Conservation (phyloP, 495 filamentous ascomycete species). For the Penicillium dipodomyicola region DNA sequence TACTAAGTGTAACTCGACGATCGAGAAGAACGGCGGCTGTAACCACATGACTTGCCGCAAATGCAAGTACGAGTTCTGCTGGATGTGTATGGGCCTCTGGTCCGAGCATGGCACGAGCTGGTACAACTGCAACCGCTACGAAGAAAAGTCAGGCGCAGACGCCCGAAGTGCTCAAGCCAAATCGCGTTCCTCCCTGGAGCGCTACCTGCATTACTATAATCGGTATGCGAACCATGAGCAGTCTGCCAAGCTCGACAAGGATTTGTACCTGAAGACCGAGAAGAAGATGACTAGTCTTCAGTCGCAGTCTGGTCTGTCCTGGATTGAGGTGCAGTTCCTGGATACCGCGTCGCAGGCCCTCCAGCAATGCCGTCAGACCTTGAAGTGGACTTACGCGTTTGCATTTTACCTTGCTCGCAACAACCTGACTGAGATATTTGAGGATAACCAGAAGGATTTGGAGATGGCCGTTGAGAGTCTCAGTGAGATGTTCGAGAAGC, state of each 20-base stretch:
- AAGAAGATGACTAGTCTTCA: constrained; percentile 98
- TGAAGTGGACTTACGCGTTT: constrained; percentile 99
- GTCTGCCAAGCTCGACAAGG: constrained; percentile 93
- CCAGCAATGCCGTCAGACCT: constrained; percentile 91
- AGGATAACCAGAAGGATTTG: constrained; percentile 97
- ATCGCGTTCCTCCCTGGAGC: constrained; percentile 83
- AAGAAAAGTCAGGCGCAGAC: constrained; percentile 89
- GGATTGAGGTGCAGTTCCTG: constrained; percentile 98
- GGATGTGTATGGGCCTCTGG: constrained; percentile 99
- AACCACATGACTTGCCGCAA: constrained; percentile 99
- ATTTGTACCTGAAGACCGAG: constrained; percentile 92
- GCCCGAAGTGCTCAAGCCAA: constrained; percentile 87
- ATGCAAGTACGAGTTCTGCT: constrained; percentile 98
- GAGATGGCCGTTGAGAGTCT: constrained; percentile 95
- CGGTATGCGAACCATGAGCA: constrained; percentile 98
- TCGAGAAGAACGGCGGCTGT: constrained; percentile 98
- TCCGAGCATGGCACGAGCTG: constrained; percentile 98
- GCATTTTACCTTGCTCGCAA: constrained; percentile 94
- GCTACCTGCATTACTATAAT: constrained; percentile 98
- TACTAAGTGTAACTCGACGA: constrained; percentile 90
- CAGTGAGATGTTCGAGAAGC: constrained; percentile 97
- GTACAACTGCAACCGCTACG: constrained; percentile 98
- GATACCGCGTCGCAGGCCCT: constrained; percentile 89
- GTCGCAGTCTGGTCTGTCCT: constrained; percentile 88
- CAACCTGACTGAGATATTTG: constrained; percentile 95